Evolutionary conservation across 2,329 filamentous ascomycete genomes (phyloP), one percentile per base, ranked within the genome.

Genomic region (Penicillium sp.): DNA sequence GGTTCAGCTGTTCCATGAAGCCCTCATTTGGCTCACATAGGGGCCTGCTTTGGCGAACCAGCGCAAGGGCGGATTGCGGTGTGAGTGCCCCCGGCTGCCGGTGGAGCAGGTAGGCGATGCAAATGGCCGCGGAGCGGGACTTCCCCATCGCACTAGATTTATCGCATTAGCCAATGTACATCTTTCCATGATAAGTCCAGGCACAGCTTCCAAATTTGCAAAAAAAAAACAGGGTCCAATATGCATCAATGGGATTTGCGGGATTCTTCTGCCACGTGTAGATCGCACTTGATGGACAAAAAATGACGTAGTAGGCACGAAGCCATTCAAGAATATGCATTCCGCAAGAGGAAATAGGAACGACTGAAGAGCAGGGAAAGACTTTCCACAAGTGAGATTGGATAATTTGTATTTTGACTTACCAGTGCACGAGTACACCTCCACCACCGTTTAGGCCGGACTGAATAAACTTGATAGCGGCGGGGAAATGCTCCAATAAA

Each of bases 91-190:
- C 84, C 75, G 84, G 87, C 62, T 76, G 68, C 52, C 62, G 67
- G 62, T 83, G 81, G 74, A 97, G 88, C 50, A 97, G 81, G 75
- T 93, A 97, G 60, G 94, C 93, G 57, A 95, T 84, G 54, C 91
- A 84, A 64, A 90, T 85, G 33, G 91, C 88, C 64, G 93, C 90
- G 48, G 93, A 97, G 58, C 94, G 90, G 35, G 93, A 97, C 77
- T 95, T 96, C 53, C 94, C 94, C 87, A 96, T 96, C 23, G 92
- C 93, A 82, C 94, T 96, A 50, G 77, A 84, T 81, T 81, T 54
- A 27, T 40, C 40, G 48, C 38, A 46, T 66, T 10, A 50, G 59
- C 58, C 62, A 46, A 33, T 42, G 46, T 49, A 48, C 23, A 40
- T 43, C n/a, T 35, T 53, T 43, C 31, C 21, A 27, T 38, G n/a